Evolutionary conservation across 352 stramenopile species (phyloP).

Genomic region (Phytophthora aleatoria): DNA sequence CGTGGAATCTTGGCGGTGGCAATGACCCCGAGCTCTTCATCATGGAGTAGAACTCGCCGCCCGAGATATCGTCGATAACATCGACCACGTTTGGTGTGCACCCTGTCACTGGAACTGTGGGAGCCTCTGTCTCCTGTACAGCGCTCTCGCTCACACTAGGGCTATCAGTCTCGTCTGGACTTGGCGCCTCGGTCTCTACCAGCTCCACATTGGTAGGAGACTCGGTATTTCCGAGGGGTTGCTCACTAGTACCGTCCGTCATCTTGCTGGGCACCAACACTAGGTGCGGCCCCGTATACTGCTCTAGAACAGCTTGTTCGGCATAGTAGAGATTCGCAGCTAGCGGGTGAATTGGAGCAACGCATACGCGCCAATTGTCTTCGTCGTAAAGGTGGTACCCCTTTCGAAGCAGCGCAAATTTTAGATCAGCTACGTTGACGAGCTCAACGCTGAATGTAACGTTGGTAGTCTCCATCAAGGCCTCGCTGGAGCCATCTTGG

Average conservation of each 20-base stretch:
- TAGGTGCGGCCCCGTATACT: slow-evolving; percentile 28
- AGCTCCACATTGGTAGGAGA: neutral
- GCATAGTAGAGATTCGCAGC: slow-evolving; percentile 42
- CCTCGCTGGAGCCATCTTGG: slow-evolving; percentile 17
- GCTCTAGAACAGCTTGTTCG: slow-evolving; percentile 1
- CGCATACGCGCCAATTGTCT: slow-evolving; percentile 36
- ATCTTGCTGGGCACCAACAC: slow-evolving; percentile 19
- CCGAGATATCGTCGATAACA: slow-evolving; percentile 1
- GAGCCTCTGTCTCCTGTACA: neutral
- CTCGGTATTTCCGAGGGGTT: neutral
- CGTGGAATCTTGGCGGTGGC: slow-evolving; percentile 22
- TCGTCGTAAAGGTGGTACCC: slow-evolving; percentile 51
- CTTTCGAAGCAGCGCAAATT: slow-evolving; percentile 28
- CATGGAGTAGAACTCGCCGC: slow-evolving; percentile 8
- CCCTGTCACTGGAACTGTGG: neutral
- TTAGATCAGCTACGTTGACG: slow-evolving; percentile 7
- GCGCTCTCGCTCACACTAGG: neutral
- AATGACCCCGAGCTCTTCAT: slow-evolving; percentile 7
- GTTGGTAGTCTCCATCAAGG: slow-evolving; percentile 41
- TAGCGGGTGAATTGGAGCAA: slow-evolving; percentile 42
- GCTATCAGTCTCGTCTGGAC: neutral
- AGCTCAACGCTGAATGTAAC: slow-evolving; percentile 33
- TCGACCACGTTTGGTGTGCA: slow-evolving; percentile 1
- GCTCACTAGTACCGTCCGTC: neutral
- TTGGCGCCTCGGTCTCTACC: no score